phyloP scores from a whole-genome alignment of 148 eudicot genomes.

The Hydrangea macrophylla region DNA sequence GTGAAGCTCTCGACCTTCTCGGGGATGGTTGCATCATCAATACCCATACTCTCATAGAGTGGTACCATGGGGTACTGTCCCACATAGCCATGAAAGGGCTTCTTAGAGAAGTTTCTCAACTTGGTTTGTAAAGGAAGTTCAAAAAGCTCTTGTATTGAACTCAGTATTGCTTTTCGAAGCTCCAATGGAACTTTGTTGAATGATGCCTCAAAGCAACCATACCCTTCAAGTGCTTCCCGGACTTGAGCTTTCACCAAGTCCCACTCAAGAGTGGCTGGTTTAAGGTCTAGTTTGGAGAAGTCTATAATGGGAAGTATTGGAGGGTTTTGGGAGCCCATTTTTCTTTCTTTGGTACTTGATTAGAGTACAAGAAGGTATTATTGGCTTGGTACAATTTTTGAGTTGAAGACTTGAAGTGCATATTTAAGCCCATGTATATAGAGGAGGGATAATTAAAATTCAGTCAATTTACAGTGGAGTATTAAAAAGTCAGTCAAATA shows the following conservation, averaged over 20 bases:
- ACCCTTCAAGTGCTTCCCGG: slow-evolving; percentile 34
- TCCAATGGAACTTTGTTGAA: slow-evolving; percentile 25
- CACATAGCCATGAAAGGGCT: slow-evolving; percentile 45
- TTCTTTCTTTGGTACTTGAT: not conserved
- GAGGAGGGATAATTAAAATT: no score
- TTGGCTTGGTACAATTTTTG: not conserved
- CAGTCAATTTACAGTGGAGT: no score
- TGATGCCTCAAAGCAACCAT: slow-evolving; percentile 44
- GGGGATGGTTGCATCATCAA: slow-evolving; percentile 22
- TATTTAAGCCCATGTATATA: not conserved
- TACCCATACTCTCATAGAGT: slow-evolving; percentile 44
- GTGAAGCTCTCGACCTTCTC: slow-evolving; percentile 30
- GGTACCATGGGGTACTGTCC: slow-evolving; percentile 42
- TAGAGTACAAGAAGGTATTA: not conserved
- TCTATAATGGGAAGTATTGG: slow-evolving; percentile 30
- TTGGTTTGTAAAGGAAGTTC: slow-evolving; percentile 41
- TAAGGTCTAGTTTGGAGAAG: slow-evolving; percentile 24
- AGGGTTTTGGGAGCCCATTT: slow-evolving; percentile 31
- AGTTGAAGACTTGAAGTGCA: no score
- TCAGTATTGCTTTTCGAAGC: slow-evolving; percentile 23
- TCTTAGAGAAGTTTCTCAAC: slow-evolving; percentile 26
- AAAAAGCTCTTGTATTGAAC: slow-evolving; percentile 31
- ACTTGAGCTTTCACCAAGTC: slow-evolving; percentile 27
- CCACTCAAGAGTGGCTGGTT: slow-evolving; percentile 26
- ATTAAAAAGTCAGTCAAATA: no score